Percentiles rank a stretch among this genome's conserved stretches.
phyloP scores from a whole-genome alignment of 2,329 filamentous ascomycete genomes.

The Penicillium psychrosexuale region DNA sequence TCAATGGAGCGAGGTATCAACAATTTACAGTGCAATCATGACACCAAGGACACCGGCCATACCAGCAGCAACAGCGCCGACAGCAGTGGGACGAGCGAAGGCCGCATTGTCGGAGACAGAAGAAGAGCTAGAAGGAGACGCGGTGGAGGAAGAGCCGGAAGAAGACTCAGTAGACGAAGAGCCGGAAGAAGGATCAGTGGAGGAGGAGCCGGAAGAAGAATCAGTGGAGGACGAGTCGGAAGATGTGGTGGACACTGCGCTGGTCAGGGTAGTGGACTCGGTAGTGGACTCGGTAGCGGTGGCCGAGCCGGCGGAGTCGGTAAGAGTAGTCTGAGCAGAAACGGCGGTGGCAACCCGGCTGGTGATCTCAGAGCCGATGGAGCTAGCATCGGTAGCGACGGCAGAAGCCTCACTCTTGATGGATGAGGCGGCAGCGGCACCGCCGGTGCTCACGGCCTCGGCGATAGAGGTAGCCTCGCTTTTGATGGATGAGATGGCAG shows the following conservation, averaged over 20 bases:
- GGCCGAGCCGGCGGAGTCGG: conserved; percentile 19
- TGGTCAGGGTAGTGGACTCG: conserved; percentile 14
- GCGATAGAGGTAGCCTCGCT: conserved; percentile 12
- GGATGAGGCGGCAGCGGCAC: conserved; percentile 16
- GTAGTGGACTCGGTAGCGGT: conserved; percentile 17
- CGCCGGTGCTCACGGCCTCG: conserved; percentile 11
- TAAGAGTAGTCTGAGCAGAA: conserved; percentile 16
- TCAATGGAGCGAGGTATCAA: not conserved
- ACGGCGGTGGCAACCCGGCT: conserved; percentile 13
- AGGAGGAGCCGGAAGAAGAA: no score
- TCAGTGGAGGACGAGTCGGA: no score
- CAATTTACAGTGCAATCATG: conserved; percentile 30
- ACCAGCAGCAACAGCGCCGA: conserved; percentile 23
- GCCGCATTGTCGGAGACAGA: conserved; percentile 17
- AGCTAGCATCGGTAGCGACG: conserved; percentile 14
- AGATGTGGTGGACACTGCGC: not conserved
- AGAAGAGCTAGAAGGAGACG: not conserved
- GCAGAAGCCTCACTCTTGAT: conserved; percentile 15
- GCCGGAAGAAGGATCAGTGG: not conserved
- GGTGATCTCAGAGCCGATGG: conserved; percentile 14
- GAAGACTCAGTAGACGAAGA: conserved; percentile 11
- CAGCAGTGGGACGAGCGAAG: conserved; percentile 22
- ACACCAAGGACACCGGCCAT: conserved; percentile 30
- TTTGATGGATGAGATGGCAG: conserved; percentile 13
- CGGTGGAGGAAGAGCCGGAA: not conserved